Conservation (phyloP, 2,329 filamentous ascomycete species). For the Venturia carpophila region DNA sequence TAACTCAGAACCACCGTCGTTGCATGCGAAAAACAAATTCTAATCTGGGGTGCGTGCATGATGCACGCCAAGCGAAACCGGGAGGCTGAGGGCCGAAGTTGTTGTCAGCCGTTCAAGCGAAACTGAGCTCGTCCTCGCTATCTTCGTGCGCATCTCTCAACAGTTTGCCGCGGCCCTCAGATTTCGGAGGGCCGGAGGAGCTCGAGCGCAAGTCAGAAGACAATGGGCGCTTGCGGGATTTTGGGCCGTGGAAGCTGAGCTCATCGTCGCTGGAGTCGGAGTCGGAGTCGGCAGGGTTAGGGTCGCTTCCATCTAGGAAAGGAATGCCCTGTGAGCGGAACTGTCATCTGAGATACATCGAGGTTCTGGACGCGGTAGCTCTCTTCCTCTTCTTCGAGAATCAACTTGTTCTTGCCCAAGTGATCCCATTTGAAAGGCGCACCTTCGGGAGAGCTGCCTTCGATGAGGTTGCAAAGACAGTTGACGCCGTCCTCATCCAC, state of each 20-base stretch:
- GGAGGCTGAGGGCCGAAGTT: not conserved
- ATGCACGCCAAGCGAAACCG: slow-evolving; percentile 6
- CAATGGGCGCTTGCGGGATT: not conserved
- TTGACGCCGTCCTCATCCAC: not conserved
- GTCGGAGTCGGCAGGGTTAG: not conserved
- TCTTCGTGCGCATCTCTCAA: not conserved
- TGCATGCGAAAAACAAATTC: slow-evolving; percentile 12
- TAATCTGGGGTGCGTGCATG: not conserved
- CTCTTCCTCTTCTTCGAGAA: not conserved
- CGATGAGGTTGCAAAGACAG: slow-evolving; percentile 3
- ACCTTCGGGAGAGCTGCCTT: not conserved
- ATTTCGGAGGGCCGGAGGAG: not conserved
- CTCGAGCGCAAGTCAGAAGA: slow-evolving; percentile 1
- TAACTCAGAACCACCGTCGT: not conserved
- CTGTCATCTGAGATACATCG: not conserved
- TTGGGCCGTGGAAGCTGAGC: not conserved
- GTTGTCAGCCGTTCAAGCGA: not conserved
- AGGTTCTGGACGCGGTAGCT: not conserved
- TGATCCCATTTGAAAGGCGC: not conserved
- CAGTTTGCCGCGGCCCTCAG: not conserved
- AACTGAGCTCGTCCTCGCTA: slow-evolving; percentile 3
- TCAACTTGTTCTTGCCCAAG: not conserved
- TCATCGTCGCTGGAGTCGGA: slow-evolving; percentile 8
- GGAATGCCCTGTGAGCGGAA: not conserved
- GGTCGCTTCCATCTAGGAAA: not conserved